A percentile compares a stretch with the other conserved stretches of the same genome.
phyloP scores from a whole-genome alignment of 2,329 filamentous ascomycete genomes.

The Ascochyta viciae-villosae region DNA sequence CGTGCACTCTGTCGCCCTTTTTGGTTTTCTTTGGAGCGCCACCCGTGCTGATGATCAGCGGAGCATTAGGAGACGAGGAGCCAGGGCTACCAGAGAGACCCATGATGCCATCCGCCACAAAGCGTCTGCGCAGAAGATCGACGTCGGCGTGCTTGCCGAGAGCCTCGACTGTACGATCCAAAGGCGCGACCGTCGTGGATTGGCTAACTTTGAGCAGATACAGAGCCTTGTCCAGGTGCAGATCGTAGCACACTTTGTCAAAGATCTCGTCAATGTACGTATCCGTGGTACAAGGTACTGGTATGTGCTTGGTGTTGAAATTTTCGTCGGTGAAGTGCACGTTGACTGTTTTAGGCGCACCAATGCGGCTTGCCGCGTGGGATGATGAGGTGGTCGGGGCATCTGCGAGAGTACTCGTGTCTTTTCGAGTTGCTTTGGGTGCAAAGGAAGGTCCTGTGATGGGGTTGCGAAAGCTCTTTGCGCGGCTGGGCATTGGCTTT shows the following conservation, averaged over 20 bases:
- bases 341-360: slow-evolving; percentile 73
- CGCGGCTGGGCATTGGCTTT: slow-evolving; percentile 41
- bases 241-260: slow-evolving; percentile 77
- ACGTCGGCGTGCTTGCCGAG: slow-evolving; percentile 78
- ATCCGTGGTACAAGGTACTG: slow-evolving; percentile 78
- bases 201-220: slow-evolving; percentile 80
- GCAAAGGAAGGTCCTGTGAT: slow-evolving; percentile 59
- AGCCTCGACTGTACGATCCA: slow-evolving; percentile 80
- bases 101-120: slow-evolving; percentile 75
- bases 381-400: slow-evolving; percentile 52
- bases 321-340: slow-evolving; percentile 76
- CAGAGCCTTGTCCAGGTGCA: slow-evolving; percentile 78
- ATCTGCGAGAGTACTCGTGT: slow-evolving; percentile 54
- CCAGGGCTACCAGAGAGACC: slow-evolving; percentile 73
- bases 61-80: slow-evolving; percentile 72
- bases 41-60: slow-evolving; percentile 63
- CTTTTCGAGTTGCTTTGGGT: slow-evolving; percentile 55
- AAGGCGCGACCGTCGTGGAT: slow-evolving; percentile 75
- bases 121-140: slow-evolving; percentile 76
- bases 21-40: slow-evolving; percentile 58
- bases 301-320: slow-evolving; percentile 73
- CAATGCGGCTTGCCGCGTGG: slow-evolving; percentile 63
- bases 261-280: slow-evolving; percentile 85
- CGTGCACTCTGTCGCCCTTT: slow-evolving; percentile 59
- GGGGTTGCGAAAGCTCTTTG: slow-evolving; percentile 57